A percentile compares a stretch with the other conserved stretches of the same genome.
Evolutionary conservation across 2,329 filamentous ascomycete genomes (phyloP).

Genomic region (Beauveria sp.): DNA sequence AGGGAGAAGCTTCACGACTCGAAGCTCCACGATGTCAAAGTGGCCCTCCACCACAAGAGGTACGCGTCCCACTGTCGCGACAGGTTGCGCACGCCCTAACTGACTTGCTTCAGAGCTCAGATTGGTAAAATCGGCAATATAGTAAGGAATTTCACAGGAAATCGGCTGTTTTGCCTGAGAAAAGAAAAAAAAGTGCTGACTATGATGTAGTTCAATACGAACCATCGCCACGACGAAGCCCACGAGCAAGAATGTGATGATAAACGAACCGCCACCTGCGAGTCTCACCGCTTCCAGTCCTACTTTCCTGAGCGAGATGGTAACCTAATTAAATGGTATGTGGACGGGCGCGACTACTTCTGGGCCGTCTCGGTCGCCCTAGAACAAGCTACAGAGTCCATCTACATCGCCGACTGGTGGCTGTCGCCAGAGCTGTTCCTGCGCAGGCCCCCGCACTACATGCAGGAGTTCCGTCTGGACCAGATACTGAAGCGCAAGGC

Average conservation of each 20-base stretch:
- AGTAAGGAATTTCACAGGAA: slow-evolving; percentile 29
- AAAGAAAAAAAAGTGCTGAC: slow-evolving; percentile 1
- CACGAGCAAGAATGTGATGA: slow-evolving; percentile 79
- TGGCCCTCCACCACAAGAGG: slow-evolving; percentile 53
- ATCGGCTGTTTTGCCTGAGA: background rate
- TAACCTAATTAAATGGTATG: slow-evolving; percentile 93
- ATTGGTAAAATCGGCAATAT: slow-evolving; percentile 57
- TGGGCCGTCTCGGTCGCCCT: slow-evolving; percentile 86
- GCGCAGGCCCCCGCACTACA: slow-evolving; percentile 71
- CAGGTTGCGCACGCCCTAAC: background rate
- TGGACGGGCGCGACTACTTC: slow-evolving; percentile 91
- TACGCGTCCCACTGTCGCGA: slow-evolving; percentile 22
- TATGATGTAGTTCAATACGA: slow-evolving; percentile 58
- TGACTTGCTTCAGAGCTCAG: slow-evolving; percentile 33
- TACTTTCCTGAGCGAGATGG: slow-evolving; percentile 82
- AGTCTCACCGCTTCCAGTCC: slow-evolving; percentile 77
- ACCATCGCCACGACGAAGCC: slow-evolving; percentile 89
- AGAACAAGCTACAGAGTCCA: slow-evolving; percentile 84
- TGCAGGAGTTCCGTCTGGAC: slow-evolving; percentile 83
- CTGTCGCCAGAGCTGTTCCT: slow-evolving; percentile 82
- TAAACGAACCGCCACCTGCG: slow-evolving; percentile 64
- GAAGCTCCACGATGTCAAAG: slow-evolving; percentile 49
- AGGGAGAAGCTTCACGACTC: slow-evolving; percentile 49
- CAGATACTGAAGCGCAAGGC: slow-evolving; percentile 80
- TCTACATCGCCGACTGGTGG: slow-evolving; percentile 98